Base-by-base conservation (phyloP, 164 flowering plant species). In the Cinnamomum micranthum region DNA sequence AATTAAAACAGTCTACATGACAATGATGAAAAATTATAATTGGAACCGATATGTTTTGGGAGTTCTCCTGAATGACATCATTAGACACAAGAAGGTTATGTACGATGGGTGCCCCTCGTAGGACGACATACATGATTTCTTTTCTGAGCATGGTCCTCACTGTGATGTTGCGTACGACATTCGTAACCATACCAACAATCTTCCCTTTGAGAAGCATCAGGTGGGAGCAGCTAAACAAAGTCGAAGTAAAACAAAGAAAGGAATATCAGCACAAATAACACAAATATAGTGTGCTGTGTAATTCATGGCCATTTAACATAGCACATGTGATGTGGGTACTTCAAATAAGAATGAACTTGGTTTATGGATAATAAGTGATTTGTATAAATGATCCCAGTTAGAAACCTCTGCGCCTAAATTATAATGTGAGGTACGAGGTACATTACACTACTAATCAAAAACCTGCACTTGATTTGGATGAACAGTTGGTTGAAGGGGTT, bases 61-160 rank as follows among this genome's bases (percentile, higher is more conserved):
- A 35, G 47, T 35, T 6, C 47, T 35, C 47, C 47, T 35, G 9
- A 35, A 35, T 41, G 11, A 41, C 47, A 41, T 41, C 47, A 41
- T 41, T 1, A 7, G 47, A 41, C 63, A 59, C 22, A 65, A 28
- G 50, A 19, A 22, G 17, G 63, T 20, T 72, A 72, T 62, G 68
- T 62, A 50, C 33, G 31, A 41, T 19, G 52, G 68, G n/a, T 47
- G 25, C 97, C 92, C 77, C 92, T 82, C n/a, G 97, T 87, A 2
- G 96, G 94, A 71, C 91, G 95, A 76, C 99, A 95, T 19, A 95
- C 95, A 76, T 95, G 99, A 75, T 95, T 95, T 73, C 91, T 84
- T 78, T 84, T 93, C 3, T 85, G 93, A 77, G 98, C 97, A 86
- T 95, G 97, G 9, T 92, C 94, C 50, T 87, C 90, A 65, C 74